Evolutionary conservation across 495 filamentous ascomycete genomes (phyloP), one percentile per base, ranked within the genome.

Genomic region (Chaetomium cochliodes): DNA sequence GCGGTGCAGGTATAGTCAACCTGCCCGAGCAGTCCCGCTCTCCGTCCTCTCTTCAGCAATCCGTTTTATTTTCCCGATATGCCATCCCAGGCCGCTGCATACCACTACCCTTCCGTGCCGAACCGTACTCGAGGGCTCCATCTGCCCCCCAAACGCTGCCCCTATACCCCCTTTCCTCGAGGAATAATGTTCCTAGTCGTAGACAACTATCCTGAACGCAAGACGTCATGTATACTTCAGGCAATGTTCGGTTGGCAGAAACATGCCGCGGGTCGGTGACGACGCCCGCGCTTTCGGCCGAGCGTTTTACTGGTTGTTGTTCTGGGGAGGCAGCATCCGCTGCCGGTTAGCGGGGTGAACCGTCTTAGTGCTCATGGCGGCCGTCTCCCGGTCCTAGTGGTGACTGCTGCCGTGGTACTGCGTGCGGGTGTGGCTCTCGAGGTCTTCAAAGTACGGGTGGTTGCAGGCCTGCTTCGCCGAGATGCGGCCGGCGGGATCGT

Each of bases 381-480:
- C 0, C 46, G 13, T 30, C 42, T 33, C 33, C 62, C 22, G 18
- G 8, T 15, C 58, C 73, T 73, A 77, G 70, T 72, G 68, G 65
- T 81, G 79, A 58, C 77, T 76, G 55, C 76, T 76, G 56, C 69
- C 69, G 47, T 68, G 70, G 65, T 78, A 73, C 5, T 78, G 77
- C 50, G 75, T 67, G 11, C 74, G 69, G 47, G 73, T 71, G 53
- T 86, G 88, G 55, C 1, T 44, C 23, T 59, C 57, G 57, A 59
- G 57, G 63, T 90, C 84, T 57, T 89, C 86, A 77, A 99, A 98
- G 79, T 98, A 99, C 11, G 92, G 90, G 76, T 98, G 94, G 68
- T 84, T 82, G 74, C 91, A 91, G 7, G 96, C 91, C 78, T 96
- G 92, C 81, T 99, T 99, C 53, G 94, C 94, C 3, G 92, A 96